Base-by-base conservation (phyloP, 2,329 filamentous ascomycete genomes). In the Penicillium capsulatum region DNA sequence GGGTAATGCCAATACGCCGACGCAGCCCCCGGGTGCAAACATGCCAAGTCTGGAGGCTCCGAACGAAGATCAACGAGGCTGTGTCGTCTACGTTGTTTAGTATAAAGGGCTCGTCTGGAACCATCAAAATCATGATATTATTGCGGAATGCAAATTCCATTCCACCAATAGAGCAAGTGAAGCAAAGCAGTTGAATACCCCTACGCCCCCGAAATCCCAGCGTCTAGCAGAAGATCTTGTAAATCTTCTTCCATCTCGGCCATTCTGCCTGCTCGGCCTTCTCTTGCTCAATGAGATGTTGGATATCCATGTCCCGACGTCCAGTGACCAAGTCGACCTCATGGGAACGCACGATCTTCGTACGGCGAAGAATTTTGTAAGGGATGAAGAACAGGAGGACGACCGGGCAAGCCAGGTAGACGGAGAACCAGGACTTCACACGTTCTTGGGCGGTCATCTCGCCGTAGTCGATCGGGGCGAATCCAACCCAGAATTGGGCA, bases 321-420 rank as follows among this genome's bases (percentile, higher is more conserved):
- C 91, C 91, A 0, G 89, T 94, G 44, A 84, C 79, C 47, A 96
- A 68, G 65, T 96, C 90, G 81, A 96, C 94, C 47, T 94, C 83
- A 35, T 75, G 71, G 22, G 76, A 67, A 13, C 75, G 72, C 30
- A 95, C 74, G 41, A 87, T 73, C 2, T 72, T 68, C 2, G 89
- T 94, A 40, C 73, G 74, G 60, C 79, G 86, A 64, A 73, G 84
- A 22, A 92, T 11, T 68, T 94, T 94, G 67, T 94, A 91, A 0
- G 64, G 71, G 8, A 86, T 31, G 62, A 86, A 94, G 63, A 83
- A 73, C 0, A 55, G 30, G 13, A 81, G 45, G 26, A 80, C 72
- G n/a, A 82, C 66, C 0, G 76, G 75, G 0, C 70, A 69, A 7
- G 78, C 78, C 9, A 83, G 68, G 55, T 79, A 82, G 3, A 57